Conservation (phyloP, 768 basidiomycete species). For the Tylopilus rubrobrunneus region DNA sequence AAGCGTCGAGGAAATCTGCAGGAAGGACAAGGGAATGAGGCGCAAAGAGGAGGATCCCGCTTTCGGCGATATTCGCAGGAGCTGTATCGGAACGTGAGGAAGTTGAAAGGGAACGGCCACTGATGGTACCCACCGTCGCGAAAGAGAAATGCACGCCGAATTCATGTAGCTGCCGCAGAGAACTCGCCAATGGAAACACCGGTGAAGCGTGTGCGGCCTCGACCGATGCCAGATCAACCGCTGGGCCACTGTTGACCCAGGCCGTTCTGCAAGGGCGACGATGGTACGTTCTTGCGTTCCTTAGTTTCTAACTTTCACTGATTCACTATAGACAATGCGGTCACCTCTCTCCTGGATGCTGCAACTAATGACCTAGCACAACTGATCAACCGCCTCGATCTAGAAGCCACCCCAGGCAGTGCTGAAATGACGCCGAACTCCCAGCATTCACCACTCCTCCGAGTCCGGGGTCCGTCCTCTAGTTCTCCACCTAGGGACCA, state of each 20-base stretch:
- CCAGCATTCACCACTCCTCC: constrained; percentile 18
- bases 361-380: constrained; percentile 78
- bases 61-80: constrained; percentile 61
- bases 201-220: constrained; percentile 39
- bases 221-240: constrained; percentile 66
- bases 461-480: constrained; percentile 7
- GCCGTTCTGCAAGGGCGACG: constrained; percentile 47
- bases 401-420: constrained; percentile 70
- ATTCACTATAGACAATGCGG: constrained; percentile 38
- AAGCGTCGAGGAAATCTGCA: constrained; percentile 46
- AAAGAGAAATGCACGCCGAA: constrained; percentile 51
- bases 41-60: constrained; percentile 39
- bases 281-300: constrained; percentile 24
- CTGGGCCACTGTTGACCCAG: constrained; percentile 46
- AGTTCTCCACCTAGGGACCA: constrained; percentile 34
- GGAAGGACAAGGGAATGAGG: constrained; percentile 35
- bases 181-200: constrained; percentile 29
- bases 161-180: not conserved
- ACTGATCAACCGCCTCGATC: constrained; percentile 75
- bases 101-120: constrained; percentile 3
- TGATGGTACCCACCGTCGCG: constrained; percentile 30
- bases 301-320: not conserved
- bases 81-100: constrained; percentile 16
- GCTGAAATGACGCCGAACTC: constrained; percentile 45
- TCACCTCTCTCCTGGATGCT: constrained; percentile 68